Evolutionary conservation across 192 early-diverging fungal species (phyloP).

Genomic region (Radiomyces spectabilis): DNA sequence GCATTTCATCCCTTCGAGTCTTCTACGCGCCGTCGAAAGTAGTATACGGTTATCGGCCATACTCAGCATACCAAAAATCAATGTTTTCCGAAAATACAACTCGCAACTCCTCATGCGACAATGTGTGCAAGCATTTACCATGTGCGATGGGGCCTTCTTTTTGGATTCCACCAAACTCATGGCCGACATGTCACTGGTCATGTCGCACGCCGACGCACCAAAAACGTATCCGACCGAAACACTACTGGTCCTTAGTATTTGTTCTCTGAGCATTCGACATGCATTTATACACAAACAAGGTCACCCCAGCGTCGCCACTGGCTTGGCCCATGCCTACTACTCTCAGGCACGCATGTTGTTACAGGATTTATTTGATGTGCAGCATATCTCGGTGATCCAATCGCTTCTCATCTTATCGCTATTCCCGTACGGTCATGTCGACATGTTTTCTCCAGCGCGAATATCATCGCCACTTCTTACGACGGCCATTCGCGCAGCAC

Average conservation of each 20-base stretch:
- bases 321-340: constrained; percentile 12
- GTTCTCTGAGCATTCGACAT: constrained; percentile 19
- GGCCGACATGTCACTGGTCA: not conserved
- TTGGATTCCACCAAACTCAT: constrained; percentile 3
- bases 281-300: constrained; percentile 7
- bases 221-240: constrained; percentile 5
- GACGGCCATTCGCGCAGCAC: constrained; percentile 5
- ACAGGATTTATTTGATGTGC: constrained; percentile 22
- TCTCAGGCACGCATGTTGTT: constrained; percentile 8
- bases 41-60: too few relatives aligned
- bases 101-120: constrained; percentile 16
- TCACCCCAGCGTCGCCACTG: not conserved
- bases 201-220: not conserved
- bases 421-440: constrained; percentile 6
- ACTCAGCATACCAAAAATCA: not conserved
- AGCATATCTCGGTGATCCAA: constrained; percentile 13
- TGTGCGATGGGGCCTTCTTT: constrained; percentile 13
- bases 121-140: constrained; percentile 18
- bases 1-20: too few relatives aligned
- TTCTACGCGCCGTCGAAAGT: too few relatives aligned
- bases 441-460: constrained; percentile 1
- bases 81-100: constrained; percentile 12
- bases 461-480: not conserved
- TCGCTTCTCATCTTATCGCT: constrained; percentile 21
- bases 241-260: constrained; percentile 14